These are phyloP conservation scores for Peziza echinospora DNA, from an alignment of 495 filamentous ascomycete genomes.

Conservation along the genomic window DNA sequence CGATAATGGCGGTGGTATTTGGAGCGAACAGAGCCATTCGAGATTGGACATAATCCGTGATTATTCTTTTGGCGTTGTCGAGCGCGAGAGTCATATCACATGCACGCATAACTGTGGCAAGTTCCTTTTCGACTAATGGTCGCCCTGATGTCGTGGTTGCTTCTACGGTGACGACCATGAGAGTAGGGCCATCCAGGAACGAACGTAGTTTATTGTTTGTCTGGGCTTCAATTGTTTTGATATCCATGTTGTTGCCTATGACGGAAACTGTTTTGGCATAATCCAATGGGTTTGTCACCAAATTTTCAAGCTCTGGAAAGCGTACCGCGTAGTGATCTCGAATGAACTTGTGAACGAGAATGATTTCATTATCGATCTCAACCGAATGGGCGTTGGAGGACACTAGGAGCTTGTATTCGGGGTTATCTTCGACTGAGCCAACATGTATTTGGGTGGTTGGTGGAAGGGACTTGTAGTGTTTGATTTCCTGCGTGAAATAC, in stretches of 20 bases:
- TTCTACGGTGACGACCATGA: constrained; percentile 94
- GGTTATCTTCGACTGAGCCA: constrained; percentile 65
- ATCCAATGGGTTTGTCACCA: constrained; percentile 77
- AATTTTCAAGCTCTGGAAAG: constrained; percentile 88
- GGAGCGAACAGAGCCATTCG: constrained; percentile 93
- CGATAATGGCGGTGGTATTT: constrained; percentile 80
- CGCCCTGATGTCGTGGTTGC: constrained; percentile 72
- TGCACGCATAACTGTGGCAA: constrained; percentile 50
- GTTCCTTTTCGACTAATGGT: constrained; percentile 49
- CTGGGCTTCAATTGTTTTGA: constrained; percentile 48
- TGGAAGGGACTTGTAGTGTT: constrained; percentile 45
- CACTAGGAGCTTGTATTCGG: constrained; percentile 64
- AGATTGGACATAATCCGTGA: constrained; percentile 91
- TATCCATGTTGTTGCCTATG: constrained; percentile 80
- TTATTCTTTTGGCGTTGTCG: constrained; percentile 63
- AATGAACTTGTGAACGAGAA: constrained; percentile 83
- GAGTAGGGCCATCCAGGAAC: constrained; percentile 63
- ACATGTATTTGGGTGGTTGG: constrained; percentile 38
- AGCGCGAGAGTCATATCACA: constrained; percentile 75
- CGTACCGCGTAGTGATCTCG: constrained; percentile 85
- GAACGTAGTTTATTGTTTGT: constrained; percentile 62
- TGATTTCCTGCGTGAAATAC: constrained; percentile 46
- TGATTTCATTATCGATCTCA: constrained; percentile 75
- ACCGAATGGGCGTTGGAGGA: constrained; percentile 70
- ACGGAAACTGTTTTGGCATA: constrained; percentile 92